Conservation (phyloP, 2,329 filamentous ascomycete species). For the Arthroderma sp. region DNA sequence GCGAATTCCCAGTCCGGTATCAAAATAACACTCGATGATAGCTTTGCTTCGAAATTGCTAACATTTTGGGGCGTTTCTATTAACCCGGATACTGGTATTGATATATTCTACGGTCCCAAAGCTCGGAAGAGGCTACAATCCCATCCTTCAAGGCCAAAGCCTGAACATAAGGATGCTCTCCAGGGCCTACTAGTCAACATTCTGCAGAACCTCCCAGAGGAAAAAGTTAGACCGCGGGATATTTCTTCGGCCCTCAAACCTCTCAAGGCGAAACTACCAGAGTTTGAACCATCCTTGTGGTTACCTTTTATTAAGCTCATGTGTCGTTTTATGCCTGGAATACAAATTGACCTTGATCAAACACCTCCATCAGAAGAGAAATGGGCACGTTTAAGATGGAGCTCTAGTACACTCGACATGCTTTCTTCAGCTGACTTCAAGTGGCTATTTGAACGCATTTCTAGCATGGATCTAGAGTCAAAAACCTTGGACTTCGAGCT, state of each 20-base stretch:
- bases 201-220: not conserved
- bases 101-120: not conserved
- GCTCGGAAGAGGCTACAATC: not conserved
- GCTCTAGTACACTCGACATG: not conserved
- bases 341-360: constrained; percentile 4
- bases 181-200: constrained; percentile 2
- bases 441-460: constrained; percentile 5
- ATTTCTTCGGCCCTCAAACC: not conserved
- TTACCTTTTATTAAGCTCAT: constrained; percentile 6
- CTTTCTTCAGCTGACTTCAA: constrained; percentile 3
- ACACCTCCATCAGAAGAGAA: not conserved
- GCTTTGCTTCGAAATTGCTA: not conserved
- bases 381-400: constrained; percentile 1
- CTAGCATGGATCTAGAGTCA: not conserved
- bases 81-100: not conserved
- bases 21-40: too few species aligned
- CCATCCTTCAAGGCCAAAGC: constrained; percentile 1
- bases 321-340: constrained; percentile 2
- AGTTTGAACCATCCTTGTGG: not conserved
- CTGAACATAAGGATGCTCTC: not conserved
- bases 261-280: not conserved
- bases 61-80: constrained; percentile 3
- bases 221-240: not conserved
- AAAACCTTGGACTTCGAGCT: too few species aligned
- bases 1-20: too few species aligned